Evolutionary conservation across 164 flowering plant genomes (phyloP).

Genomic region (Vitis rupestris): DNA sequence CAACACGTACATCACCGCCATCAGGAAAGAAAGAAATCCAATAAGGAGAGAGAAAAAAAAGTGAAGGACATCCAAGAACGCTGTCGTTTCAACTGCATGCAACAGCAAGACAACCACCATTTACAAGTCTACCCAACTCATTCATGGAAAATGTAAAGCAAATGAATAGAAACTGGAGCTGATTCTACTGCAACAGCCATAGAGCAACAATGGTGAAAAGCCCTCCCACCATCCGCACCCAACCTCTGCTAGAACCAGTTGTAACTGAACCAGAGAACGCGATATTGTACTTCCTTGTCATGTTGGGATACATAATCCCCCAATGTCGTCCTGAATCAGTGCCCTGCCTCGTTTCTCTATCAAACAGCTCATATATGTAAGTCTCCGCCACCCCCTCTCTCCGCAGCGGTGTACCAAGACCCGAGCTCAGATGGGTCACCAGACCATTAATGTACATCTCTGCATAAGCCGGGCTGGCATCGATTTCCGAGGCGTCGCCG

Average conservation of each 20-base stretch:
- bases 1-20: too few species aligned
- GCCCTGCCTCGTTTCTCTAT: constrained; percentile 24
- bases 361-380: constrained; percentile 70
- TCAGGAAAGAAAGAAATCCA: too few species aligned
- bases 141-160: too few species aligned
- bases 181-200: constrained; percentile 2
- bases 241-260: background rate
- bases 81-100: too few species aligned
- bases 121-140: too few species aligned
- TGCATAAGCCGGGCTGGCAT: constrained; percentile 46
- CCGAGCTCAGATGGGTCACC: constrained; percentile 51
- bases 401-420: constrained; percentile 65
- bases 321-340: constrained; percentile 28
- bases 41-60: too few species aligned
- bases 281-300: constrained; percentile 50
- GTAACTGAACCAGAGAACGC: constrained; percentile 32
- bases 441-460: constrained; percentile 62
- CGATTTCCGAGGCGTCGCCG: constrained; percentile 35
- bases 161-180: too few species aligned
- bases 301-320: constrained; percentile 60
- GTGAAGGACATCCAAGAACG: too few species aligned
- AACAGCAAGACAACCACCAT: too few species aligned
- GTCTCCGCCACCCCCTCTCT: constrained; percentile 58
- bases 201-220: background rate
- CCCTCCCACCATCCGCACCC: background rate